phyloP scores from a whole-genome alignment of 140 eudicot species.

The Flaveria floridana region DNA sequence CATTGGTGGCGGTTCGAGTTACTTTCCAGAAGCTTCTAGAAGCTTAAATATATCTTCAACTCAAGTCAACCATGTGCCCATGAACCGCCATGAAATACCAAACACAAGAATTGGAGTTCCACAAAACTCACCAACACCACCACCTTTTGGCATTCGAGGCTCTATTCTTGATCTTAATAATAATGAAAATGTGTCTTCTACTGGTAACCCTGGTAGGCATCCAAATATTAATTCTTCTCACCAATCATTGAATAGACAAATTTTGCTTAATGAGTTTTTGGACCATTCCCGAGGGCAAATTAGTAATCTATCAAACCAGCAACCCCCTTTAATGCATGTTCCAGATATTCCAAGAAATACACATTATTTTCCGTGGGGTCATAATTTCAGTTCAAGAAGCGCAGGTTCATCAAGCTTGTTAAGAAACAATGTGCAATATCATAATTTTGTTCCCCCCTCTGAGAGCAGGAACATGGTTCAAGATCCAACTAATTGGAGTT shows the following conservation, averaged over 20 bases:
- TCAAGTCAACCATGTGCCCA: constrained; percentile 30
- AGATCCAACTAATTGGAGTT: constrained; percentile 63
- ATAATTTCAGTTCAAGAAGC: constrained; percentile 38
- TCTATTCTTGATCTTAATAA: constrained; percentile 28
- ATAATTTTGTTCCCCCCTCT: constrained; percentile 41
- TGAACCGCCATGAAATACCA: constrained; percentile 37
- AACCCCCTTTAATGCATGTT: constrained; percentile 38
- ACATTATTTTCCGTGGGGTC: constrained; percentile 49
- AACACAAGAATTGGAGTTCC: constrained; percentile 39
- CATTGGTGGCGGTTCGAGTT: constrained; percentile 44
- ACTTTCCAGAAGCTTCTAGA: constrained; percentile 46
- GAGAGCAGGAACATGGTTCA: constrained; percentile 47
- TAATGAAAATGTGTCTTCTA: constrained; percentile 23
- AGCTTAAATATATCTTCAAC: constrained; percentile 47
- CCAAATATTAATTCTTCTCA: constrained; percentile 30
- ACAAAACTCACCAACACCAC: constrained; percentile 39
- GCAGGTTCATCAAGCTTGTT: constrained; percentile 39
- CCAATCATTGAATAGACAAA: constrained; percentile 40
- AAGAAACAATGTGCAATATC: constrained; percentile 46
- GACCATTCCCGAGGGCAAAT: constrained; percentile 38
- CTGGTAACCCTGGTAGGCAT: constrained; percentile 38
- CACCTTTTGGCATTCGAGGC: constrained; percentile 40
- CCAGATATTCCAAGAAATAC: constrained; percentile 46
- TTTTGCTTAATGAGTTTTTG: constrained; percentile 41
- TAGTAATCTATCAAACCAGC: constrained; percentile 36